Conservation (phyloP, 768 basidiomycete species). For the Lactarius sp. region DNA sequence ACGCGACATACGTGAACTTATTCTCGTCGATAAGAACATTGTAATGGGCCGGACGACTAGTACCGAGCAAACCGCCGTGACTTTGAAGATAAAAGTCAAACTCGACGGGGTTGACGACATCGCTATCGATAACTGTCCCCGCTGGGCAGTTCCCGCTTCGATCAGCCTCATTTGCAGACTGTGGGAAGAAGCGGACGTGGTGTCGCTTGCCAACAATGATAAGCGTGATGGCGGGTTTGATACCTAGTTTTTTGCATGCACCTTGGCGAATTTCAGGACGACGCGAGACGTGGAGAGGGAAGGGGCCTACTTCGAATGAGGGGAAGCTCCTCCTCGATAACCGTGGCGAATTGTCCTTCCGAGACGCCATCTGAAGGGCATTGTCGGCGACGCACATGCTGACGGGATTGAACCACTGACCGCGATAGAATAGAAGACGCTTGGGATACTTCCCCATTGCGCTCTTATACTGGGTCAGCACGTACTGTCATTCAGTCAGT, state of each 20-base stretch:
- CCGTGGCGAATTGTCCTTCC: slow-evolving; percentile 48
- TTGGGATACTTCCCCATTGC: slow-evolving; percentile 57
- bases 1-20: slow-evolving; percentile 47
- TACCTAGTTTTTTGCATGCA: slow-evolving; percentile 55
- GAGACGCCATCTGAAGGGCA: slow-evolving; percentile 44
- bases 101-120: slow-evolving; percentile 64
- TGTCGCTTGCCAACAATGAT: slow-evolving; percentile 79
- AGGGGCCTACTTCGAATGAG: slow-evolving; percentile 47
- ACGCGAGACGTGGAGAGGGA: neutral
- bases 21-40: slow-evolving; percentile 51
- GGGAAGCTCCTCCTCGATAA: slow-evolving; percentile 54
- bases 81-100: slow-evolving; percentile 77
- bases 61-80: slow-evolving; percentile 74
- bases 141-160: slow-evolving; percentile 69
- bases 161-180: slow-evolving; percentile 44
- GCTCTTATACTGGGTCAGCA: slow-evolving; percentile 54
- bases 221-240: slow-evolving; percentile 65
- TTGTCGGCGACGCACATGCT: neutral
- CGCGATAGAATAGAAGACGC: slow-evolving; percentile 73
- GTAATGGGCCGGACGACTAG: slow-evolving; percentile 63
- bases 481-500: slow-evolving; percentile 36
- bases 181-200: slow-evolving; percentile 61
- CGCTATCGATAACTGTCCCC: slow-evolving; percentile 72
- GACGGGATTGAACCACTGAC: slow-evolving; percentile 33
- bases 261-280: slow-evolving; percentile 36